Base-by-base conservation (phyloP, 164 flowering plant species). In the Taxillus chinensis region DNA sequence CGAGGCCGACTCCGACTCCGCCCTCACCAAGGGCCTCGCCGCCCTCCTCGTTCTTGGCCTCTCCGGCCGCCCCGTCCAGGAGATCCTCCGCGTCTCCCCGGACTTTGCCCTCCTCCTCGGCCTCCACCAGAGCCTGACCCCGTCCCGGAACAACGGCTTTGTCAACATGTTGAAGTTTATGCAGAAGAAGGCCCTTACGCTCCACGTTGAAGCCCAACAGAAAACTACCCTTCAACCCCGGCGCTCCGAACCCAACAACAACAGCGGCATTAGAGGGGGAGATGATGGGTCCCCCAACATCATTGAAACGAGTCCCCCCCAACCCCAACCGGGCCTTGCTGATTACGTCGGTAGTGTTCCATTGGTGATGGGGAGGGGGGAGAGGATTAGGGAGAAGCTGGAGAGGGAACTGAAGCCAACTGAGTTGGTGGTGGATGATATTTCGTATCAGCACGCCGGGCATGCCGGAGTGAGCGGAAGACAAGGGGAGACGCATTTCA, bases 1-100 rank as follows among this genome's bases (percentile, higher is more conserved):
- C 60, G 89, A 93, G 64, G 99, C 96, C 9, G 97, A 93, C 78
- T 93, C 97, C 8, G 99, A 93, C 59, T 87, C 99, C 6, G 82
- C 76, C 8, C 81, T 93, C 40, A 90, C 97, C 10, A 90, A 93
- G 68, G 99, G 99, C 3, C 83, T 93, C 3, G 98, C 98, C 42
- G 98, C 98, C 53, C 74, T 93, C 61, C 89, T 93, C 27, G 96
- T 90, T 41, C 75, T 79, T 51, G 98, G 97, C 11, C 81, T 93
- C 51, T 88, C 96, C 7, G 92, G 95, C 4, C 64, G 75, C 17
- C 80, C 95, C 0, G 86, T 84, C 0, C 68, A 75, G 15, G 91
- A 89, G 64, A 75, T 93, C 64, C 39, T 84, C 46, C 68, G 79
- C 64, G 89, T 90, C 55, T 77, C 92, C 4, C 97, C 96, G 3